Conservation (phyloP, 306 rosid genomes). For the Lathyrus tuberosus region DNA sequence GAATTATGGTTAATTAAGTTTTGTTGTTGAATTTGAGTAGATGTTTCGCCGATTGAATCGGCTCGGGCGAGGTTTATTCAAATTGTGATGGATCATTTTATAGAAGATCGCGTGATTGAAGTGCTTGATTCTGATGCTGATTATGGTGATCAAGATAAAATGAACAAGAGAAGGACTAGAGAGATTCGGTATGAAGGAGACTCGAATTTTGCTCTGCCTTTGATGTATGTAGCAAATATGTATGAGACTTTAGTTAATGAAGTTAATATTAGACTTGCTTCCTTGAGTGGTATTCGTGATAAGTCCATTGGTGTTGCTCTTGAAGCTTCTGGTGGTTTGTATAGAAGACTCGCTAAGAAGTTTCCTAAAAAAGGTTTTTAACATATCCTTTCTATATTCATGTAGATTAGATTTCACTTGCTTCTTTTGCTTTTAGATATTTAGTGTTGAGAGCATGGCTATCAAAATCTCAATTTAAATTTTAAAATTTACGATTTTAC, state of each 20-base stretch:
- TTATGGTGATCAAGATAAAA: slow-evolving; percentile 62
- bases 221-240: slow-evolving; percentile 98
- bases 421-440: not conserved
- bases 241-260: slow-evolving; percentile 79
- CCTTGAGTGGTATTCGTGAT: slow-evolving; percentile 83
- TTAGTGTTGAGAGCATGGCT: slow-evolving; percentile 14
- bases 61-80: slow-evolving; percentile 85
- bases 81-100: slow-evolving; percentile 81
- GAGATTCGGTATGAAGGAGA: slow-evolving; percentile 86
- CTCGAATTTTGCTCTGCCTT: slow-evolving; percentile 70
- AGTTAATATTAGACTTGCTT: slow-evolving; percentile 79
- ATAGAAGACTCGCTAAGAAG: slow-evolving; percentile 87
- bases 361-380: slow-evolving; percentile 87
- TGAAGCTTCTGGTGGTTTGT: slow-evolving; percentile 98
- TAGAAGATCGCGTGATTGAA: slow-evolving; percentile 60
- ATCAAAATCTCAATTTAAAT: too few species aligned
- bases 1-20: slow-evolving; percentile 34
- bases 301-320: slow-evolving; percentile 96
- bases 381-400: not conserved
- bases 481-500: too few species aligned
- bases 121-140: slow-evolving; percentile 69
- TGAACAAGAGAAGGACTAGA: slow-evolving; percentile 76
- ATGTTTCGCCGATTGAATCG: slow-evolving; percentile 81
- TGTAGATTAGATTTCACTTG: slow-evolving; percentile 13
- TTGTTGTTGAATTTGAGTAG: slow-evolving; percentile 50